Evolutionary conservation across 139 green algal genomes (phyloP), one percentile per base, ranked within the genome.

Genomic region (Auxenochlorella pyrenoidosa): DNA sequence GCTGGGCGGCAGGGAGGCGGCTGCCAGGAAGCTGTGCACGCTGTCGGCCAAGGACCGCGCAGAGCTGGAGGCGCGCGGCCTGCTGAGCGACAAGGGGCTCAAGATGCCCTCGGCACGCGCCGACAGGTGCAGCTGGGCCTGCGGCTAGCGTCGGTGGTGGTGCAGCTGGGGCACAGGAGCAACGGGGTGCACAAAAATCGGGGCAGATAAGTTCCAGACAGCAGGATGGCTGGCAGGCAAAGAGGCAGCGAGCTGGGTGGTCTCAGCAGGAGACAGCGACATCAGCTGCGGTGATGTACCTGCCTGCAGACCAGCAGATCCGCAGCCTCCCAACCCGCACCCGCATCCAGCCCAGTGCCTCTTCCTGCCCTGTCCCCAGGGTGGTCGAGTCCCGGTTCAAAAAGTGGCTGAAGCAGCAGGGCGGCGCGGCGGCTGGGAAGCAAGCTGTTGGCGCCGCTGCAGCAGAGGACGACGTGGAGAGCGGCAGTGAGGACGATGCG

Each of bases 381-480:
- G 88, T 92, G 34, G 78, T 88, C 0, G 89, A 92, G 68, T 75
- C n/a, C 3, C 21, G 41, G 43, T 88, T 91, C 59, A 60, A 60
- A 30, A 36, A 59, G 30, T 19, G 34, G 28, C 87, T 89, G 40
- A 59, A 81, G 75, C 28, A 32, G 28, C 43, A 58, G 40, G 73
- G 68, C 19, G 26, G 75, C 36, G 34, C 70, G 32, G 26, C 44
- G n/a, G 34, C 70, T n/a, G n/a, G n/a, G n/a, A n/a, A n/a, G 32
- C n/a, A 76, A 2, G 70, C 34, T 16, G 34, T 5, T 2, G 38
- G 36, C 18, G 12, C n/a, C 13, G 54, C 16, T 63, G 54, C 16
- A 2, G 54, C 15, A 22, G 36, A 44, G 16, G 16, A 34, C 5
- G 19, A 19, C 34, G 36, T 18, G 71, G 38, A 78, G 15, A 44